phyloP scores from a whole-genome alignment of 352 stramenopile species.

The Phytophthora palmivora region DNA sequence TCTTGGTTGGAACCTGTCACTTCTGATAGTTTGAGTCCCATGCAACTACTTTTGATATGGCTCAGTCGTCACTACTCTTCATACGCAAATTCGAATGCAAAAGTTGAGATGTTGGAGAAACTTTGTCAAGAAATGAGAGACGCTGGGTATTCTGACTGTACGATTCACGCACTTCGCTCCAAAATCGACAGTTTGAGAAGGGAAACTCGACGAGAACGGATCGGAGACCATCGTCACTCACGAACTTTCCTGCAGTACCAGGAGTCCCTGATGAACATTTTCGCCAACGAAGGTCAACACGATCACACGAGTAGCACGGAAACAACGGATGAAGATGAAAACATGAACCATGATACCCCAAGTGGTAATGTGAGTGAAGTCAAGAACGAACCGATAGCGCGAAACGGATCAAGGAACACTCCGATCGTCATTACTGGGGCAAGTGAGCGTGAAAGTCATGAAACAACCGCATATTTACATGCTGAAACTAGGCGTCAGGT shows the following conservation, averaged over 20 bases:
- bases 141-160: conserved; percentile 12
- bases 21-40: conserved; percentile 16
- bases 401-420: conserved; percentile 5
- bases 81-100: conserved; percentile 5
- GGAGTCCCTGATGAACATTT: conserved; percentile 16
- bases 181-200: conserved; percentile 24
- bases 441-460: background rate
- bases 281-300: conserved; percentile 3
- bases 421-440: background rate
- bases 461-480: background rate
- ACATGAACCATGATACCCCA: too few species aligned
- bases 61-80: conserved; percentile 17
- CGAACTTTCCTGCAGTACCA: conserved; percentile 17
- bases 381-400: background rate
- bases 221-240: conserved; percentile 11
- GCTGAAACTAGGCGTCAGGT: background rate
- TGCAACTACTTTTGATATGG: conserved; percentile 20
- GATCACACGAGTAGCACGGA: conserved; percentile 15
- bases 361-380: too few species aligned
- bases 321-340: background rate
- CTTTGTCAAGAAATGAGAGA: conserved; percentile 22
- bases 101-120: conserved; percentile 17
- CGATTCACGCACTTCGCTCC: conserved; percentile 18
- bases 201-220: conserved; percentile 12
- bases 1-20: conserved; percentile 14